Base-by-base conservation (phyloP, 768 basidiomycete genomes). In the Suillus ampliporus region DNA sequence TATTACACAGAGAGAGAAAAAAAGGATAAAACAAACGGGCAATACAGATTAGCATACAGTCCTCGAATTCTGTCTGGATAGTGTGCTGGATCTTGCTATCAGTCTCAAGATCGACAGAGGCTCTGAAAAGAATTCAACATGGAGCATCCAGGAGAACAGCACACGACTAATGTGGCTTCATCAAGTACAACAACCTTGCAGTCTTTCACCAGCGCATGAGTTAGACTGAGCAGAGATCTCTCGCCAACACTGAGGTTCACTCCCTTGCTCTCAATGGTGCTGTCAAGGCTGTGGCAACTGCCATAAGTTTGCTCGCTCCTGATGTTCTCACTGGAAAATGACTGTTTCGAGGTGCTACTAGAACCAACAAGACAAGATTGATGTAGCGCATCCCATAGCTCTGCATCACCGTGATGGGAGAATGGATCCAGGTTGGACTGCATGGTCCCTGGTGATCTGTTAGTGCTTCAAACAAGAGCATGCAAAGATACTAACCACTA, bases 401-500 rank as follows among this genome's bases (percentile, higher is more conserved):
- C 81, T 15, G 85, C 86, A 72, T 95, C 94, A 66, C 90, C 89
- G 66, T 91, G 86, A 38, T 83, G 74, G 52, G 84, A 86, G 77
- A 95, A 94, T 0, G 95, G 95, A 74, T 96, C 95, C 13, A 96
- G 85, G 71, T 97, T 96, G 46, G 85, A 84, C 46, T 94, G 83
- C 17, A 95, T 72, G 0, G 90, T 92, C 52, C 91, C 91, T 87
- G 68, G 23, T 74, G 65, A 19, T 78, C 78, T 43, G 58, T 37
- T 13, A 46, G 31, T 78, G 64, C 65, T 64, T 19, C 48, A 28
- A 28, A 19, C 26, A 28, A 28, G 48, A 19, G 17, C 53, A 74
- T 69, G 48, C 75, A 70, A 37, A 75, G 1, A 43, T 77, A 56
- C 78, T 69, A 75, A 76, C 86, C 87, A 62, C 82, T 85, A 74